Conservation (phyloP, 2,329 filamentous ascomycete genomes). For the Talaromyces atroroseus region DNA sequence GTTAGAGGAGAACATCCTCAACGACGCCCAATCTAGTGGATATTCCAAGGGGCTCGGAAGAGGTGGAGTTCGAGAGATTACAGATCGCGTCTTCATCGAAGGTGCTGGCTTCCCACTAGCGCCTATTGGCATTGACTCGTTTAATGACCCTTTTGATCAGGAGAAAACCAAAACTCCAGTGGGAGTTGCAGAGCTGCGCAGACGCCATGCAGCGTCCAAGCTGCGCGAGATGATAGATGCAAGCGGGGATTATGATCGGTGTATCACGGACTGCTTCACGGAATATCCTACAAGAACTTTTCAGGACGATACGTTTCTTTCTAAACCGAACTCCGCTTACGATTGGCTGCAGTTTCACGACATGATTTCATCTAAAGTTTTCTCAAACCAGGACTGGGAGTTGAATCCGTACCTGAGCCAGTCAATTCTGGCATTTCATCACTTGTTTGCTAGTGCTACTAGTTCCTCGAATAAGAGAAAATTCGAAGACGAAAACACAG, state of each 20-base stretch:
- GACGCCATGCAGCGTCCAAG: slow-evolving; percentile 54
- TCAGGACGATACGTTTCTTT: slow-evolving; percentile 86
- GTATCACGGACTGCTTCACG: slow-evolving; percentile 68
- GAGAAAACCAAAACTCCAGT: slow-evolving; percentile 30
- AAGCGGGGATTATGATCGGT: slow-evolving; percentile 57
- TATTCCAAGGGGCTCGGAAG: slow-evolving; percentile 55
- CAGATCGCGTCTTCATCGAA: slow-evolving; percentile 61
- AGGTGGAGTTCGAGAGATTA: slow-evolving; percentile 59
- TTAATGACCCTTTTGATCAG: slow-evolving; percentile 30
- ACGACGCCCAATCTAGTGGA: slow-evolving; percentile 49
- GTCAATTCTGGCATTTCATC: slow-evolving; percentile 81
- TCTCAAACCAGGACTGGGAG: slow-evolving; percentile 87
- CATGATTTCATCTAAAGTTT: slow-evolving; percentile 69
- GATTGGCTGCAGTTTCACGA: slow-evolving; percentile 97
- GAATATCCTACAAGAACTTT: slow-evolving; percentile 82
- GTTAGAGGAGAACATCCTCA: slow-evolving; percentile 55
- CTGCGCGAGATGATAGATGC: slow-evolving; percentile 59
- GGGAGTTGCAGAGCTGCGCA: slow-evolving; percentile 56
- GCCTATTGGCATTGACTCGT: slow-evolving; percentile 33
- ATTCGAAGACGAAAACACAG: slow-evolving; percentile 35
- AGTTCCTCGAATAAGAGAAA: slow-evolving; percentile 34
- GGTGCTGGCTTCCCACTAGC: slow-evolving; percentile 55
- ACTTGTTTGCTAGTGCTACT: slow-evolving; percentile 74
- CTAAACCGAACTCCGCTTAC: slow-evolving; percentile 79
- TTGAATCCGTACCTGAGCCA: slow-evolving; percentile 80